Evolutionary conservation across 2,329 filamentous ascomycete genomes (phyloP), one percentile per base, ranked within the genome.

Genomic region (Camptophora hylomeconis): DNA sequence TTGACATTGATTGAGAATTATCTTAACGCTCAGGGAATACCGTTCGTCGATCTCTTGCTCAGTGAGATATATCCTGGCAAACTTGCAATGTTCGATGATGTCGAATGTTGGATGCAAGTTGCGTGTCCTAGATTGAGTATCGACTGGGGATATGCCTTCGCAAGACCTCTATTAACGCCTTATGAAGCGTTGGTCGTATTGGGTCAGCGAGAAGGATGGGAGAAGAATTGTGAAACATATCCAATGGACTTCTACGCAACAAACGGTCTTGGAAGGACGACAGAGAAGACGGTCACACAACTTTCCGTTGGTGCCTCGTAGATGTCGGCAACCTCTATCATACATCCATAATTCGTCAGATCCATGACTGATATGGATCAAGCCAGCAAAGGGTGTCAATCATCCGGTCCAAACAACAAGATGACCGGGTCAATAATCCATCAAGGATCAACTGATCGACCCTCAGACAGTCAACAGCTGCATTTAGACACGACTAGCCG

Each of bases 241-340:
- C 87, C 86, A 0, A 98, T 98, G 89, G 86, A 98, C 53, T 98
- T 92, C 50, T 98, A 98, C 57, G 86, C 77, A 1, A 87, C 79
- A 51, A 82, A 94, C 24, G 89, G 89, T 0, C 50, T 98, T 31
- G 89, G 87, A 2, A 72, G 89, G 51, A 86, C 80, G 17, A 84
- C 66, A 48, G 54, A 55, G 35, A 45, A 42, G 36, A 21, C 39
- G 20, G 45, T 43, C 19, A 35, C 32, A 17, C 40, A 40, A 21
- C 36, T 40, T 9, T 24, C 27, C 3, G 38, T 40, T n/a, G 19
- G 24, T 16, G 38, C 18, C 8, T 43, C n/a, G n/a, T n/a, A n/a
- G n/a, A n/a, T n/a, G n/a, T n/a, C n/a, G n/a, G n/a, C n/a, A n/a
- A n/a, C n/a, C n/a, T n/a, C n/a, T n/a, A n/a, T n/a, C n/a, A n/a